Evolutionary conservation across 495 filamentous ascomycete genomes (phyloP).

Genomic region (Neurospora hispaniola): DNA sequence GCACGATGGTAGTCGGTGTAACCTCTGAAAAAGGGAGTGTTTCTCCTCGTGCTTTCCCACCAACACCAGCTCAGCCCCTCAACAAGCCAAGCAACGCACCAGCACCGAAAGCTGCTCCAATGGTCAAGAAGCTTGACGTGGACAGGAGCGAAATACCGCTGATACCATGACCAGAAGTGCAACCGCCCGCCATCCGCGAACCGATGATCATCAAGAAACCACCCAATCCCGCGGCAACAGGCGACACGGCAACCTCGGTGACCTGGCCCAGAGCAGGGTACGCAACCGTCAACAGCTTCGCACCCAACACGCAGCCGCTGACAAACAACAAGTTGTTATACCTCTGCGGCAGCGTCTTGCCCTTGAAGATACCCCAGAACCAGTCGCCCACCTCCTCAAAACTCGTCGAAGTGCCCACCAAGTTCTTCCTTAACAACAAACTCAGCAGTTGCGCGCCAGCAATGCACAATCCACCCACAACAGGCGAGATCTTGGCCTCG

Average conservation of each 20-base stretch:
- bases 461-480: constrained; percentile 39
- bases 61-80: constrained; percentile 3
- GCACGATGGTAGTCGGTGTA: neutral
- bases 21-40: neutral
- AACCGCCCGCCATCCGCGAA: constrained; percentile 44
- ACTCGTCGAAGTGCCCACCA: constrained; percentile 41
- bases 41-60: neutral
- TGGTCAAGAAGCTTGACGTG: constrained; percentile 40
- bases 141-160: constrained; percentile 42
- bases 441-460: constrained; percentile 37
- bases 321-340: constrained; percentile 34
- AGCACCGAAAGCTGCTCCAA: constrained; percentile 37
- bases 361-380: constrained; percentile 28
- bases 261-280: constrained; percentile 17
- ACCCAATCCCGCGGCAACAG: constrained; percentile 30
- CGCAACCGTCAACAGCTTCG: constrained; percentile 19
- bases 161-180: constrained; percentile 51
- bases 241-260: constrained; percentile 15
- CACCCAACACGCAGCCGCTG: constrained; percentile 33
- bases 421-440: constrained; percentile 26
- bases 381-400: constrained; percentile 42
- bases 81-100: constrained; percentile 24
- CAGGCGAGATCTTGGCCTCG: constrained; percentile 25
- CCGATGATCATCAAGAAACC: constrained; percentile 43
- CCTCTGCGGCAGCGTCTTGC: constrained; percentile 7